Evolutionary conservation across 192 early-diverging fungal species (phyloP), one percentile per base, ranked within the genome.

Genomic region (Coemansia sp.): DNA sequence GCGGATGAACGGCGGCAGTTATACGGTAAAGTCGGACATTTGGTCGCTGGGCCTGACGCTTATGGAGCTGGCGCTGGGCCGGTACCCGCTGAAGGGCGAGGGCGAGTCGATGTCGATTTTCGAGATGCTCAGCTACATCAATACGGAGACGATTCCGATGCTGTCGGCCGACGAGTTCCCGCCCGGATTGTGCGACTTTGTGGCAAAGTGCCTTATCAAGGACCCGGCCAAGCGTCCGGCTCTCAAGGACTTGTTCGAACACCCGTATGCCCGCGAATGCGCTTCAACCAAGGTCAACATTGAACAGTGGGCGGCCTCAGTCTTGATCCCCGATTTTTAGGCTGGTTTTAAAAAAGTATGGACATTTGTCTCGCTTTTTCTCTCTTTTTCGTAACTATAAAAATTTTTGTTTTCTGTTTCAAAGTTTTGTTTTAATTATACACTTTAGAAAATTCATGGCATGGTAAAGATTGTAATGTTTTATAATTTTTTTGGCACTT

Each of bases 111-210:
- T 92, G 75, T 87, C 92, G 5, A 89, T 94, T 25, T 92, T 98
- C 75, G 97, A 98, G 57, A 82, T 98, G 66, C 85, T 98, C 55
- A 90, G 94, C 71, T 93, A 90, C 61, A 95, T 98, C 68, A 89
- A 90, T 3, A 90, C 93, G 66, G 93, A 97, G 65, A 90, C 91
- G 6, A 77, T 90, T 52, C 95, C 97, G 12, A 84, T 77, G 17
- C 83, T 97, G 27, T 90, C 95, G 11, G 58, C 67, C 7, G 86
- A 87, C 11, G 69, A 91, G 64, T 96, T 93, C 70, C 87, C 92
- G 11, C 66, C 68, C 7, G 86, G 87, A 27, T 85, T 98, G 59
- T 87, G 89, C 55, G 88, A 90, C 41, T 87, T 98, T 67, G 81
- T 96, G 6, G 66, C 71, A 29, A 73, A 72, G 59, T 80, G 77